Base-by-base conservation (phyloP, 2,329 filamentous ascomycete genomes). In the Phialophora tarda region DNA sequence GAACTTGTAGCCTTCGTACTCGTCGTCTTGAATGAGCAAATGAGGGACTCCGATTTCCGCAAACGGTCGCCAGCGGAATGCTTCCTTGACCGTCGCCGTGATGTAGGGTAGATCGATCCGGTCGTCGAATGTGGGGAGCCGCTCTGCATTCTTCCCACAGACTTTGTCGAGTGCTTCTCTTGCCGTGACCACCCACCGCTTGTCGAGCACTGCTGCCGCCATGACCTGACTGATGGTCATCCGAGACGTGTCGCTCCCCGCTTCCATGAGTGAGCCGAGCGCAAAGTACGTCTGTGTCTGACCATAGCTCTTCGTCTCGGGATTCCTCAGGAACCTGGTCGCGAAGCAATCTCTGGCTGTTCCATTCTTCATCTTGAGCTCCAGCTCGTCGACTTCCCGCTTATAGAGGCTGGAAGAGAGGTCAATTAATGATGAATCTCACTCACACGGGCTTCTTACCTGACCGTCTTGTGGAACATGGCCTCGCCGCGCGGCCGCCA, bases 211-310 rank as follows among this genome's bases (percentile, higher is more conserved):
- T 75, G 86, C 65, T 63, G 85, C 73, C 69, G 86, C 81, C 74
- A 80, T 83, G 17, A 78, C 79, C 65, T 81, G 81, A 38, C 78
- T 76, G 23, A 85, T 75, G 0, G 80, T 82, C 14, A 78, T 81
- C 0, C 82, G 79, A 0, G 82, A 84, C 0, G 83, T 85, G 67
- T 85, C 83, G 4, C 78, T 83, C 30, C 83, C 80, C 11, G 82
- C 83, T 30, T 82, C 82, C 64, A 83, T 75, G 10, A 82, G 70
- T 17, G 76, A 74, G 63, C 77, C 75, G 2, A 69, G 62, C 4
- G 77, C 75, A 26, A 79, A 71, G 38, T 80, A 81, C 77, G 80
- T 81, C n/a, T 74, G 73, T 30, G 80, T 75, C 24, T 78, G 73
- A 1, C 79, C 75, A 32, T 67, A 3, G 75, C 77, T 3, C 65